Base-by-base conservation (phyloP, 106 monocot genomes). In the Gastrodia elata region DNA sequence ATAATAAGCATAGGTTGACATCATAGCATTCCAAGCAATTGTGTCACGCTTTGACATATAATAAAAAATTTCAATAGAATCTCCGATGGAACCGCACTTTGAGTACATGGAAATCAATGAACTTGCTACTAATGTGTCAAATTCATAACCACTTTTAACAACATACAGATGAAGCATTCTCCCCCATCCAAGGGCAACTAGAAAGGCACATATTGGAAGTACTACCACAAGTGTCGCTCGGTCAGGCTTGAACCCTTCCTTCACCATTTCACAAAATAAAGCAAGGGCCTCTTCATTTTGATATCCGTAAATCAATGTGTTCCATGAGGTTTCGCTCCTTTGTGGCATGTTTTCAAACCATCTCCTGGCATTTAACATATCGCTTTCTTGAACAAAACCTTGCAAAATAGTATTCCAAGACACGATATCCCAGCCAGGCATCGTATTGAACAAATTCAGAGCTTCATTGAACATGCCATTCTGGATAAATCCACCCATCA, bases 291-390 rank as follows among this genome's bases (percentile, higher is more conserved):
- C 80, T 36, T 71, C 77, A 36, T 41, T 76, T 73, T 73, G 68
- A 27, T 79, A 73, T 28, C 83, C 85, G 27, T 78, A 83, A 18
- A 87, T 91, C 22, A 91, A 67, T 20, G 84, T 85, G 73, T 87
- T 87, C 91, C 91, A 91, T 65, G 91, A 91, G 11, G 91, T 87
- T 65, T 87, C 91, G 71, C 83, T 90, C 72, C 71, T 84, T 55
- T 44, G 73, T 2, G 91, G 87, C 76, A 91, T 91, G 43, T 61
- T 75, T 39, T 75, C 58, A 69, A 91, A 91, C 83, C 84, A 91
- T 59, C 28, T 65, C 26, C 44, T 26, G 15, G 91, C 84, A 64
- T 14, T 55, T 14, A 39, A 39, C 74, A 83, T 83, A 22, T 90
- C 87, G 20, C 41, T 73, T 1, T 24, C 25, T 15, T 46, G 71